These are phyloP conservation scores for Pichia nanzhaoensis DNA, from an alignment of 805 yeast species.

Conservation along the genomic window DNA sequence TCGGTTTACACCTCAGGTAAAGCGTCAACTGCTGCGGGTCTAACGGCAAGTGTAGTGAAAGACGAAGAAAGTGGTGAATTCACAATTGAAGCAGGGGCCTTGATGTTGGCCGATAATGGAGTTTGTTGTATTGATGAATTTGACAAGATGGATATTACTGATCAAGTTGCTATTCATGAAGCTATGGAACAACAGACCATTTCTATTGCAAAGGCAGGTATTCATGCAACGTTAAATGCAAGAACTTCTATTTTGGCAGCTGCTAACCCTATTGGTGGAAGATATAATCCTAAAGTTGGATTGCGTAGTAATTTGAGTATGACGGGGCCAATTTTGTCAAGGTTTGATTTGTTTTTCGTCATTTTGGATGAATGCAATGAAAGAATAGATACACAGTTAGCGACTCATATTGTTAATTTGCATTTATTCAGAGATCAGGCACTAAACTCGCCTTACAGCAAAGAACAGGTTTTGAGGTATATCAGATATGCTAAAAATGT, in stretches of 20 bases:
- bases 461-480: conserved; percentile 82
- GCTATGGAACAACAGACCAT: conserved; percentile 99
- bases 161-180: conserved; percentile 98
- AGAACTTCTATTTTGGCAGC: conserved; percentile 96
- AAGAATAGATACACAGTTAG: conserved; percentile 79
- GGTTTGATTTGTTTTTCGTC: conserved; percentile 93
- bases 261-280: conserved; percentile 97
- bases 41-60: conserved; percentile 95
- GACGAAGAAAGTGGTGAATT: conserved; percentile 97
- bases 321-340: conserved; percentile 98
- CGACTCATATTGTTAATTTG: conserved; percentile 85
- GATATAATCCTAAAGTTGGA: conserved; percentile 83
- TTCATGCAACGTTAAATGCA: conserved; percentile 95
- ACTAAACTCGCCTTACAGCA: conserved; percentile 79
- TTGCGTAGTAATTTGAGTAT: conserved; percentile 81
- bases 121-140: conserved; percentile 98
- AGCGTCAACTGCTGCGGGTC: conserved; percentile 97
- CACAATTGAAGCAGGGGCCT: conserved; percentile 97
- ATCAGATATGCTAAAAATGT: conserved; percentile 89
- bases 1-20: conserved; percentile 97
- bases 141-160: conserved; percentile 92
- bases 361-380: conserved; percentile 93
- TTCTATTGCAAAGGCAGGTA: conserved; percentile 97
- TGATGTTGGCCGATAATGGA: conserved; percentile 97
- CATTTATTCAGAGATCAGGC: conserved; percentile 91